Evolutionary conservation across 2,329 filamentous ascomycete species (phyloP).

Genomic region (Beauveria australis): DNA sequence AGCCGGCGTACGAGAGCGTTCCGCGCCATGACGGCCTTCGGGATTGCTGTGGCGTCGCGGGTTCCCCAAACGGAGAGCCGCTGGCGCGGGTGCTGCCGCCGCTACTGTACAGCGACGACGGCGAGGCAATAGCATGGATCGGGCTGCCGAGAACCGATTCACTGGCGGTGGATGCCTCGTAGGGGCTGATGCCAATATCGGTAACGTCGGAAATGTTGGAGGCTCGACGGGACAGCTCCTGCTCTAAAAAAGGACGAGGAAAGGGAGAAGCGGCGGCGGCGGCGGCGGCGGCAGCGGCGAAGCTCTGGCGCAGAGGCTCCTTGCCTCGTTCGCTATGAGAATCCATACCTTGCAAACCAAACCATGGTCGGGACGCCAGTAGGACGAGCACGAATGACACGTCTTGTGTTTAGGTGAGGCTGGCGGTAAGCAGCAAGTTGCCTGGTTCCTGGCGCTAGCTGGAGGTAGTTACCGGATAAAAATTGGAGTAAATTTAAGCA

Average conservation of each 20-base stretch:
- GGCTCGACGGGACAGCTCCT: constrained; percentile 22
- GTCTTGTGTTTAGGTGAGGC: not conserved
- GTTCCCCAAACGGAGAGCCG: not conserved
- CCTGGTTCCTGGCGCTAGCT: not conserved
- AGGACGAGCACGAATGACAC: not conserved
- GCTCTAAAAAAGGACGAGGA: not conserved
- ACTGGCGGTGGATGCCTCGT: constrained; percentile 17
- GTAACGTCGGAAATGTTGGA: constrained; percentile 28
- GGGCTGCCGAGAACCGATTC: constrained; percentile 11
- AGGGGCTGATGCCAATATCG: constrained; percentile 20
- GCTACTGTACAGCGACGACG: constrained; percentile 31
- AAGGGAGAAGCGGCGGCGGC: not conserved
- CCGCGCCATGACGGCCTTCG: constrained; percentile 4
- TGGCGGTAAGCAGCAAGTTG: not conserved
- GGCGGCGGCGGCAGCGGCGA: not conserved
- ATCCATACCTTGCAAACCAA: constrained; percentile 19
- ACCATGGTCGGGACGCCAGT: constrained; percentile 15
- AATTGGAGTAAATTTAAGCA: not conserved
- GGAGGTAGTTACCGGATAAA: not conserved
- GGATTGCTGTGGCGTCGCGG: not conserved
- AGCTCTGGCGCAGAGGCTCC: constrained; percentile 19
- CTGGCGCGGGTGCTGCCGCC: constrained; percentile 8
- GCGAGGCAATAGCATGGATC: constrained; percentile 28
- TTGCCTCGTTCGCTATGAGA: constrained; percentile 23
- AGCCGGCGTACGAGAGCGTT: constrained; percentile 2